Base-by-base conservation (phyloP, 345 rosid species). In the Aquilaria yunnanensis region DNA sequence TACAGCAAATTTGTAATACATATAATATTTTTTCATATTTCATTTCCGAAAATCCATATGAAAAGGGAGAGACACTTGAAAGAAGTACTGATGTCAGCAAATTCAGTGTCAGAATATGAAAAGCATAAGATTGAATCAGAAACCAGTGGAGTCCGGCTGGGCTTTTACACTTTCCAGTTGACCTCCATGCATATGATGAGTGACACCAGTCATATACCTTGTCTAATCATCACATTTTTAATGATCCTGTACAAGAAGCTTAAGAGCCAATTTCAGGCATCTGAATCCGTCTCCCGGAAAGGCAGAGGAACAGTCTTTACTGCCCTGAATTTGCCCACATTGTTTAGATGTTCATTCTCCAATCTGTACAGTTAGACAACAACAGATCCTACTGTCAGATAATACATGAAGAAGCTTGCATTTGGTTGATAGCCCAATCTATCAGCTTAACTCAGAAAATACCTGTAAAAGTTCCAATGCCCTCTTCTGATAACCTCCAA, bases 381-480 rank as follows among this genome's bases (percentile, higher is more conserved):
- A 5, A 37, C 43, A 37, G 43, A 37, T 37, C 43, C 2, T 9
- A 37, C 43, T 37, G 43, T 37, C 8, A 37, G 57, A 54, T 37
- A 16, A 51, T 23, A 41, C 23, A 23, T 23, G 23, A 23, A 23
- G 57, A 4, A 6, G 12, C 10, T 51, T 31, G 12, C 14, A 32
- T 16, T 47, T 57, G 63, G 50, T 50, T 9, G 51, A 34, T 41
- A n/a, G 33, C 29, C 12, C 9, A 2, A 12, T 33, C 37, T 57
- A 51, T 48, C 13, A 37, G 30, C 49, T 16, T 10, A 29, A 50
- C 46, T 33, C 9, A 9, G 58, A 45, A 71, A 37, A 62, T 74
- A 92, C 98, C 98, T 82, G 83, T 94, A 91, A 55, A 91, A 94
- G 71, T 91, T 94, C 99, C 99, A 91, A 30, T 94, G 99, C 32